Base-by-base conservation (phyloP, 352 stramenopile species). In the Phytophthora sansomeana region DNA sequence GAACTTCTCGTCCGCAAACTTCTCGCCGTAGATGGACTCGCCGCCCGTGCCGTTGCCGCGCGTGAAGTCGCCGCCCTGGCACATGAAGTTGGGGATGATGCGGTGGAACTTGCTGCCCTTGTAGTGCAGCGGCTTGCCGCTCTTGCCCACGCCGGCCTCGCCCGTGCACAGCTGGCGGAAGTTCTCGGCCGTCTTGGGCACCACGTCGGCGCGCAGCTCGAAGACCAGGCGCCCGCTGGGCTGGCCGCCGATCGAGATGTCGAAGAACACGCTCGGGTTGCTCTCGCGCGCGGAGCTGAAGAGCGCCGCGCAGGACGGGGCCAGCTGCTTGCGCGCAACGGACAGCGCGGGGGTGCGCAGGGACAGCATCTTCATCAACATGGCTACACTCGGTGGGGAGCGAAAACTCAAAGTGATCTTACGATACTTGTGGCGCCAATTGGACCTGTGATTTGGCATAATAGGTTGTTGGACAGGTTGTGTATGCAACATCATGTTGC, bases 121-220 rank as follows among this genome's bases (percentile, higher is more conserved):
- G 83, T 95, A 97, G 76, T 92, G 81, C 49, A 96, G 69, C 41
- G 88, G 69, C 43, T 91, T 91, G 69, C 87, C 87, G 13, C 79
- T 79, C 54, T 86, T 79, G 54, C 95, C 92, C 24, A 89, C 70
- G 57, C 95, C 96, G n/a, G 96, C 97, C 74, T 99, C 98, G 59
- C 97, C 98, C 44, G 97, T 99, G 89, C 97, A 99, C 11, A 99
- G 79, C 61, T 90, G 81, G 35, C 93, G 81, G 77, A 99, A 99
- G 80, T 99, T 99, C 72, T 99, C 97, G 33, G 96, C 97, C 29
- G 98, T 99, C 76, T 99, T 99, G 17, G 98, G 98, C 52, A 97
- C 96, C 26, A 98, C 91, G 67, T 99, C 95, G 9, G 89, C 90
- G 79, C 96, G 98, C 43, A 99, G 74, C 75, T 97, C 81, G 53